These are phyloP conservation scores for Laguncularia racemosa DNA, from an alignment of 345 rosid genomes.

Conservation along the genomic window DNA sequence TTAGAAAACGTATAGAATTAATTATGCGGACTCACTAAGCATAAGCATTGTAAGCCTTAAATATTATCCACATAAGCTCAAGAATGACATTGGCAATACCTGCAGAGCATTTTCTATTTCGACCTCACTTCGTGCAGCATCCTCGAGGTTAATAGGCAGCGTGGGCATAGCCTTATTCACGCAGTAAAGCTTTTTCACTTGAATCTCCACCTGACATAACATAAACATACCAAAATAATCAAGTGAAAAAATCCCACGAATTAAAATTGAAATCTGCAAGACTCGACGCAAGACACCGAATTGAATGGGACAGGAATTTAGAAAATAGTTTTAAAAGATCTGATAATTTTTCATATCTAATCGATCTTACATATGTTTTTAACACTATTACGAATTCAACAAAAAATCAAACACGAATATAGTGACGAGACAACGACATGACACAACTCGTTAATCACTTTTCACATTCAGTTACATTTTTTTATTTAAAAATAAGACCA, in stretches of 20 bases:
- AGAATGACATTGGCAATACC: conserved; percentile 20
- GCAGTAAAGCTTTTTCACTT: conserved; percentile 52
- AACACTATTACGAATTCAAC: too few species aligned
- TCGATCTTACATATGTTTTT: too few species aligned
- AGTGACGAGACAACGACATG: too few species aligned
- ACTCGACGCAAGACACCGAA: too few species aligned
- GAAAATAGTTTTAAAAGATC: too few species aligned
- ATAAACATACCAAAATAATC: background rate
- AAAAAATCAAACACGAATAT: too few species aligned
- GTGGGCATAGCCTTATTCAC: conserved; percentile 44
- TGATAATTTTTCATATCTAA: too few species aligned
- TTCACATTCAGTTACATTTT: background rate
- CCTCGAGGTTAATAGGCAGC: conserved; percentile 70
- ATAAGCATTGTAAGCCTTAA: background rate
- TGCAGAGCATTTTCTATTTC: conserved; percentile 62
- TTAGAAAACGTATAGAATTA: conserved; percentile 6
- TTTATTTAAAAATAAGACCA: background rate
- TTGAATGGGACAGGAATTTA: too few species aligned
- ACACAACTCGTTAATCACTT: too few species aligned
- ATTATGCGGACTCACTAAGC: background rate
- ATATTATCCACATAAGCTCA: background rate
- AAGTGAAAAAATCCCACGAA: background rate
- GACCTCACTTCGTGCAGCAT: conserved; percentile 70
- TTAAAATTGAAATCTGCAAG: too few species aligned
- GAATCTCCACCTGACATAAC: conserved; percentile 46